These are phyloP conservation scores for Nakazawaea holstii DNA, from an alignment of 805 yeast species.

Conservation along the genomic window DNA sequence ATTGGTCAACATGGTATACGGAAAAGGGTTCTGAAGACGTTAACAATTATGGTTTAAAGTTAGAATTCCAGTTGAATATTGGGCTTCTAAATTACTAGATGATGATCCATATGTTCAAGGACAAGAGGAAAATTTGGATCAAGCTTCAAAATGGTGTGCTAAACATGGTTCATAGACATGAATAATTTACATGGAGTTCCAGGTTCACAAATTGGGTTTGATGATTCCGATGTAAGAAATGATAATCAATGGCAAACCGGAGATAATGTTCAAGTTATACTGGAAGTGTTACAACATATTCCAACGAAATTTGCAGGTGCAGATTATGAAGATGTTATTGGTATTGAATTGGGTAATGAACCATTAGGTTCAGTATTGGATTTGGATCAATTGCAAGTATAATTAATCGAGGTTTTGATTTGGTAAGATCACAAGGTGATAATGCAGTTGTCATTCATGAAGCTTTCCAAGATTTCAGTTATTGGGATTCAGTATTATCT, in stretches of 20 bases:
- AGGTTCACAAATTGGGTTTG: conserved; percentile 84
- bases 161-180: conserved; percentile 57
- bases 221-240: conserved; percentile 67
- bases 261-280: conserved; percentile 41
- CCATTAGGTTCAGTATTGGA: conserved; percentile 55
- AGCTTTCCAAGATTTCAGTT: conserved; percentile 52
- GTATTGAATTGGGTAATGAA: conserved; percentile 68
- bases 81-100: conserved; percentile 56
- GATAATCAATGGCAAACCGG: conserved; percentile 37
- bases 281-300: conserved; percentile 44
- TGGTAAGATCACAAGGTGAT: conserved; percentile 31
- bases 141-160: conserved; percentile 65
- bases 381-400: conserved; percentile 34
- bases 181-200: conserved; percentile 82
- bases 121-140: conserved; percentile 57
- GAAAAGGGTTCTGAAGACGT: conserved; percentile 54
- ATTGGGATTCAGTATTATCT: conserved; percentile 45
- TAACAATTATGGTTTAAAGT: conserved; percentile 56
- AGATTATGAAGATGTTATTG: conserved; percentile 51
- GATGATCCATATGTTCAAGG: conserved; percentile 64
- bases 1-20: conserved; percentile 55
- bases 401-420: conserved; percentile 36
- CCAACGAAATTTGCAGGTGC: conserved; percentile 44
- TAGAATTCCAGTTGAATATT: conserved; percentile 76
- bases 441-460: conserved; percentile 57